phyloP scores from a whole-genome alignment of 2,329 filamentous ascomycete species.

The Macroventuria anomochaeta region DNA sequence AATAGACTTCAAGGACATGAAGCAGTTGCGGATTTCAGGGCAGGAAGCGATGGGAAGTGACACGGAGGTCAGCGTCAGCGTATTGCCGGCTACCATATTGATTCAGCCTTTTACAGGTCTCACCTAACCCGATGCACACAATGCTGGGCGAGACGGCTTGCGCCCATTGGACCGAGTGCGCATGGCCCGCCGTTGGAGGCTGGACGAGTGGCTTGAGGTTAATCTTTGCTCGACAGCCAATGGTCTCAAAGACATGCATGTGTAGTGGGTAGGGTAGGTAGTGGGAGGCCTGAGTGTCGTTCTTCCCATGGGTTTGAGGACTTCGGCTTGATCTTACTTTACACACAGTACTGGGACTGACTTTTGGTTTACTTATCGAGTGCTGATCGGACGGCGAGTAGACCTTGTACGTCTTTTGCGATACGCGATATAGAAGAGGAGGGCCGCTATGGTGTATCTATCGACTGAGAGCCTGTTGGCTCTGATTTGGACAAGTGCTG shows the following conservation, averaged over 20 bases:
- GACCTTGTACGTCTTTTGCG: background rate
- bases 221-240: slow-evolving; percentile 2
- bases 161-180: background rate
- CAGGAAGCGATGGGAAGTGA: too few relatives aligned
- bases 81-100: too few relatives aligned
- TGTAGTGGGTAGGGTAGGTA: background rate
- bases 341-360: background rate
- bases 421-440: background rate
- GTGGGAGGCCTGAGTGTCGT: slow-evolving; percentile 2
- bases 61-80: too few relatives aligned
- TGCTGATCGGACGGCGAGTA: background rate
- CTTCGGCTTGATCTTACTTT: background rate
- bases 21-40: background rate
- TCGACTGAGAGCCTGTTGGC: slow-evolving; percentile 23
- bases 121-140: background rate
- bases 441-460: background rate
- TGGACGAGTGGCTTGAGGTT: background rate
- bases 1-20: background rate
- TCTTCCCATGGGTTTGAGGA: background rate
- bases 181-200: background rate
- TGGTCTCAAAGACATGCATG: background rate
- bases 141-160: background rate
- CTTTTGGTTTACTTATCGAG: background rate
- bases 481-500: slow-evolving; percentile 29
- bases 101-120: background rate